These are phyloP conservation scores for Fusarium humuli DNA, from an alignment of 2,329 filamentous ascomycete species.

Conservation along the genomic window DNA sequence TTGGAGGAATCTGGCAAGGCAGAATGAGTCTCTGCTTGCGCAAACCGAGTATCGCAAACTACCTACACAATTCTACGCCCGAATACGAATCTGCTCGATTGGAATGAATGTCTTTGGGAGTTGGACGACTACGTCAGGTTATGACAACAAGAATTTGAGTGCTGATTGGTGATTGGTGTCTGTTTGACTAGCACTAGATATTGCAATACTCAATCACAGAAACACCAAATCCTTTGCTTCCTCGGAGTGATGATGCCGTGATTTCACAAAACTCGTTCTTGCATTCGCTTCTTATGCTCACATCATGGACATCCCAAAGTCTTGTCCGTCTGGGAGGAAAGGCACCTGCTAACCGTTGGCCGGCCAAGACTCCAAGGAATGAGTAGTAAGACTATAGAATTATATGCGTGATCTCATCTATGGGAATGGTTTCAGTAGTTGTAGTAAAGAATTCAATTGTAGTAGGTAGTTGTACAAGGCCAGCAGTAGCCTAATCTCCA, in stretches of 20 bases:
- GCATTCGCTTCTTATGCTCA: too few relatives aligned
- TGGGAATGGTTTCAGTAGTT: background rate
- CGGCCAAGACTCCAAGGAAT: background rate
- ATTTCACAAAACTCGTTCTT: too few relatives aligned
- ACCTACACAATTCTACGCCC: background rate
- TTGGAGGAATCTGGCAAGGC: background rate
- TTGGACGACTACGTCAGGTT: background rate
- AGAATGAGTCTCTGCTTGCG: background rate
- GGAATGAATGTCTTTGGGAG: background rate
- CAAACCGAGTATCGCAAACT: background rate
- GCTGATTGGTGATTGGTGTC: constrained; percentile 7
- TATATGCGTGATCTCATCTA: background rate
- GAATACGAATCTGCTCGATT: background rate
- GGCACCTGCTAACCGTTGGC: accelerated
- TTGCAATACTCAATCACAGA: background rate
- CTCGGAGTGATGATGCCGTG: background rate
- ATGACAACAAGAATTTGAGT: constrained; percentile 1
- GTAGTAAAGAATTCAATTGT: background rate
- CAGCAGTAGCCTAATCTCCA: background rate
- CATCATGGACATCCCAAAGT: too few relatives aligned
- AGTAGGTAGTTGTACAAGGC: background rate
- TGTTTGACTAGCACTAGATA: background rate
- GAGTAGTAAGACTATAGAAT: background rate
- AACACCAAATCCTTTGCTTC: background rate
- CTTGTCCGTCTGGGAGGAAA: background rate